Conservation (phyloP, 192 early-diverging fungal species). For the Coemansia sp. region DNA sequence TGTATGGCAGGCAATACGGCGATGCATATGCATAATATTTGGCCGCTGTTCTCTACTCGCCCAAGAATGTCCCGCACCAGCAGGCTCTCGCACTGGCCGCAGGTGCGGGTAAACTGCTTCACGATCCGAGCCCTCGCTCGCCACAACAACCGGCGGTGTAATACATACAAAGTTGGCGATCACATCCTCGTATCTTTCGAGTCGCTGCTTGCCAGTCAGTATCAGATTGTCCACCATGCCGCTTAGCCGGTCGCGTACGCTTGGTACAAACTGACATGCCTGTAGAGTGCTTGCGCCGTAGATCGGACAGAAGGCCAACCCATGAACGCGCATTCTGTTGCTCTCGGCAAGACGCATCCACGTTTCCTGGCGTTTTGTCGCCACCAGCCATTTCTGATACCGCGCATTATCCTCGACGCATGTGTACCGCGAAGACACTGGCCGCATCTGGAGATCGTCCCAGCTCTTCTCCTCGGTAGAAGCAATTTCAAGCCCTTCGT, state of each 20-base stretch:
- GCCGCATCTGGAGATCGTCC: conserved; percentile 34
- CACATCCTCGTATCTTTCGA: conserved; percentile 9
- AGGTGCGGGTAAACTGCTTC: conserved; percentile 32
- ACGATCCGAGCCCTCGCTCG: conserved; percentile 12
- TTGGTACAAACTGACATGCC: conserved; percentile 6
- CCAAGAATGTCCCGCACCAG: background rate
- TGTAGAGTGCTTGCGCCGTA: conserved; percentile 19
- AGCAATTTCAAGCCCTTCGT: conserved; percentile 12
- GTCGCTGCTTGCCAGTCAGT: conserved; percentile 44
- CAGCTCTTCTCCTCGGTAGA: conserved; percentile 15
- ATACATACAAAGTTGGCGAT: conserved; percentile 37
- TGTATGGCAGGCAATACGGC: conserved; percentile 22
- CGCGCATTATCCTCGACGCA: conserved; percentile 5
- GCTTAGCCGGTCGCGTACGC: conserved; percentile 9
- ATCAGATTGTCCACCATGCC: conserved; percentile 58
- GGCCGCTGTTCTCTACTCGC: conserved; percentile 19
- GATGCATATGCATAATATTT: conserved; percentile 28
- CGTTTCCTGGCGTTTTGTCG: conserved; percentile 12
- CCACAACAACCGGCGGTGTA: conserved; percentile 35
- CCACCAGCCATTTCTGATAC: background rate
- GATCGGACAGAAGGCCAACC: conserved; percentile 12
- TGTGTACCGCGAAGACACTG: conserved; percentile 7
- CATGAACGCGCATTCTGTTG: conserved; percentile 20
- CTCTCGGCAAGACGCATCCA: conserved; percentile 27
- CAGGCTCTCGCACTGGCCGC: background rate